A percentile compares a stretch with the other conserved stretches of the same genome.
phyloP scores from a whole-genome alignment of 495 filamentous ascomycete species.

The Collariella sp. region DNA sequence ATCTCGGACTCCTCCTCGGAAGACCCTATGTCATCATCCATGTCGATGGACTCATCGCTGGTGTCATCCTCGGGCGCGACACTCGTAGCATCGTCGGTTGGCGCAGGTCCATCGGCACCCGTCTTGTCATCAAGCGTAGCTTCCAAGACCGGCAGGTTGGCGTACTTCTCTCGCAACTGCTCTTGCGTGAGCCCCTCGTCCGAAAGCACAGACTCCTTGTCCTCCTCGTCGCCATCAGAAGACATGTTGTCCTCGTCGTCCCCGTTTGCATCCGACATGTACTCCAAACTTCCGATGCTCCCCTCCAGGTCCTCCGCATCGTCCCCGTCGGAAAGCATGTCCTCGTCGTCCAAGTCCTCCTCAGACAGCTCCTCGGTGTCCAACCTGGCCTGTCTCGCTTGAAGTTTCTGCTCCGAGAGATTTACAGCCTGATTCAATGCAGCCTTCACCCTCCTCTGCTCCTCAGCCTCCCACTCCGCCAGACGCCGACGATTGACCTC shows the following conservation, averaged over 20 bases:
- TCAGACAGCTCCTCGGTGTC: slow-evolving; percentile 47
- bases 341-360: slow-evolving; percentile 49
- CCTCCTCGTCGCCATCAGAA: slow-evolving; percentile 49
- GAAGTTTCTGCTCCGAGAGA: slow-evolving; percentile 51
- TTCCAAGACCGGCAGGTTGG: slow-evolving; percentile 46
- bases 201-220: slow-evolving; percentile 47
- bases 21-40: slow-evolving; percentile 77
- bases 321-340: slow-evolving; percentile 47
- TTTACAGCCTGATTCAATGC: slow-evolving; percentile 78
- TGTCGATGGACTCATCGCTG: slow-evolving; percentile 76
- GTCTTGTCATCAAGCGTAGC: slow-evolving; percentile 14
- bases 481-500: slow-evolving; percentile 67
- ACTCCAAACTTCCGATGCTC: slow-evolving; percentile 1
- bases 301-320: slow-evolving; percentile 14
- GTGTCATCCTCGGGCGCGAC: slow-evolving; percentile 49
- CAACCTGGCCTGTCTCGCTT: slow-evolving; percentile 39
- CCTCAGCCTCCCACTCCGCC: slow-evolving; percentile 74
- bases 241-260: slow-evolving; percentile 71
- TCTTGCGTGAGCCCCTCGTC: slow-evolving; percentile 74
- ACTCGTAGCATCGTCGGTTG: slow-evolving; percentile 19
- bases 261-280: slow-evolving; percentile 42
- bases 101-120: slow-evolving; percentile 1
- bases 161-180: slow-evolving; percentile 71
- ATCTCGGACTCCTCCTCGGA: slow-evolving; percentile 50
- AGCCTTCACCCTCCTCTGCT: slow-evolving; percentile 71